These are phyloP conservation scores for Chalciporus chontae DNA, from an alignment of 768 basidiomycete species.

Conservation along the genomic window DNA sequence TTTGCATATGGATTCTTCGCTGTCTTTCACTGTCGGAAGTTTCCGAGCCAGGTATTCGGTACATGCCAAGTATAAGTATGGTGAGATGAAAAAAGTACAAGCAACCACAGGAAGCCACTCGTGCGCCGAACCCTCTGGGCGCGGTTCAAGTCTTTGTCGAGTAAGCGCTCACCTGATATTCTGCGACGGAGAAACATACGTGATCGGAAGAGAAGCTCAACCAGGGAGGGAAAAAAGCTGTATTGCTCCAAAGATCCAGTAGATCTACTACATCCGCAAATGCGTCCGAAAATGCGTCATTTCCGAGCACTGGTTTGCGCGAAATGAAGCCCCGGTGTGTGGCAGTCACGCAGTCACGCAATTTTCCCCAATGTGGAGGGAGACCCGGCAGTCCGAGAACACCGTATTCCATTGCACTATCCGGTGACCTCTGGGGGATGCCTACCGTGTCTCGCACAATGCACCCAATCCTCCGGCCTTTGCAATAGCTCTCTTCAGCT, in stretches of 20 bases:
- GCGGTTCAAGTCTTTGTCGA: neutral
- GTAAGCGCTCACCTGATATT: neutral
- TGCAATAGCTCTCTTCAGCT: conserved; percentile 61
- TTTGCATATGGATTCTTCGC: neutral
- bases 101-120: neutral
- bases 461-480: conserved; percentile 47
- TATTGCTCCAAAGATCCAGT: conserved; percentile 9
- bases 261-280: conserved; percentile 10
- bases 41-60: neutral
- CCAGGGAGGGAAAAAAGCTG: conserved; percentile 1
- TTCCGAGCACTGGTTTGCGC: conserved; percentile 28
- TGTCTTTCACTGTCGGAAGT: neutral
- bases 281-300: conserved; percentile 17
- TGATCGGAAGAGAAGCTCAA: conserved; percentile 8
- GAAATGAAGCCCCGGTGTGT: conserved; percentile 26
- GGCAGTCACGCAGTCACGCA: conserved; percentile 29
- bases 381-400: conserved; percentile 10
- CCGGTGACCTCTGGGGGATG: conserved; percentile 3
- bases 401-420: conserved; percentile 6
- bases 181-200: neutral
- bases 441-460: conserved; percentile 14
- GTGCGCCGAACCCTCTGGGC: no score
- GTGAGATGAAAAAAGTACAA: conserved; percentile 5
- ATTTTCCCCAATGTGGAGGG: conserved; percentile 14
- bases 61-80: neutral